These are phyloP conservation scores for Xerocomellus chrysenteron DNA, from an alignment of 768 basidiomycete genomes.

Conservation along the genomic window DNA sequence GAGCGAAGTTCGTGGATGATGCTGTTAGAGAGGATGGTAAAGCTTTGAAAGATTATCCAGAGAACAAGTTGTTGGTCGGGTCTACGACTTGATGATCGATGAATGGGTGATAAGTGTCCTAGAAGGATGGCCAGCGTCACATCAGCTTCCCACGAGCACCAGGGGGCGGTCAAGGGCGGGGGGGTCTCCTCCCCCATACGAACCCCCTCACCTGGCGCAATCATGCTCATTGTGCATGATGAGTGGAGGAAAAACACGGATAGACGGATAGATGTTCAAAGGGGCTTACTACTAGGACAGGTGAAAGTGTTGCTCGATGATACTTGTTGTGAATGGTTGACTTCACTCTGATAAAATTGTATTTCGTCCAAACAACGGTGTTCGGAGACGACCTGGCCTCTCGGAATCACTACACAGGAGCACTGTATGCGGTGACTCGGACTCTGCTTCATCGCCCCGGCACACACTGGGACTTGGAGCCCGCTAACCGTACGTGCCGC, in stretches of 20 bases:
- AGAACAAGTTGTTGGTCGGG: neutral
- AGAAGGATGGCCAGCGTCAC: neutral
- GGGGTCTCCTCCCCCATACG: neutral
- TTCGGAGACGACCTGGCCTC: neutral
- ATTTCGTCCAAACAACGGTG: too few species aligned
- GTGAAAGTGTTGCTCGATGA: too few species aligned
- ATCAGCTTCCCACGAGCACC: neutral
- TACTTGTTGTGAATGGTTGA: too few species aligned
- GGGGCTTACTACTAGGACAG: too few species aligned
- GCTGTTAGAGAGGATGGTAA: neutral
- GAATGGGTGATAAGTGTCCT: too few species aligned
- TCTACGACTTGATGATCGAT: too few species aligned
- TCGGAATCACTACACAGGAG: neutral
- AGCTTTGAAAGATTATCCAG: neutral
- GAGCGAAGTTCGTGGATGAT: neutral
- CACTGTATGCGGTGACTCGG: neutral
- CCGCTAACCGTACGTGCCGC: neutral
- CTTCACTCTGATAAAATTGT: too few species aligned
- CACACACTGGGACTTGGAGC: constrained; percentile 31
- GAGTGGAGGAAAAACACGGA: too few species aligned
- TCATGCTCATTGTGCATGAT: too few species aligned
- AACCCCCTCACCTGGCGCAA: neutral
- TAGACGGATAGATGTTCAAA: neutral
- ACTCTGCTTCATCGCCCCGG: neutral
- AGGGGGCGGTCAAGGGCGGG: too few species aligned